Base-by-base conservation (phyloP, 441 rosid species). In the Iberis amara region DNA sequence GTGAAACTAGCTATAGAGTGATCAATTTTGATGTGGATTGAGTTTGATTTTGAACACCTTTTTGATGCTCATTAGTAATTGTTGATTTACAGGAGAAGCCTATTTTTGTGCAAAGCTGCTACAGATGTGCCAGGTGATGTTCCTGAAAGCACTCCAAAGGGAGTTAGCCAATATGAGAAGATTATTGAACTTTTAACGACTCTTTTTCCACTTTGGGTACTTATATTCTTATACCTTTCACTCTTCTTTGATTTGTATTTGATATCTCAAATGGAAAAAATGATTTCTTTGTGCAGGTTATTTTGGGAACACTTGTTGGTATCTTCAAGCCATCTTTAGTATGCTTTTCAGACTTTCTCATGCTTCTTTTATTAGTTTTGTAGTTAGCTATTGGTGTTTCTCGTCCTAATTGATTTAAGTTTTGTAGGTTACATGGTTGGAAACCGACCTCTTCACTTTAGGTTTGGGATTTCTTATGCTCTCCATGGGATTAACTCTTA, bases 391-490 rank as follows among this genome's bases (percentile, higher is more conserved):
- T 43, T 10, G 0, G 6, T 60, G 58, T 37, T 42, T 23, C 38
- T 61, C 6, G 30, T 0, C 33, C 27, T 61, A n/a, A 50, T 43
- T 27, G 53, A 53, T 51, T 13, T 58, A 40, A 51, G 26, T 38
- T 49, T 41, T 56, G 44, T 71, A 87, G 98, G 96, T 90, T 47
- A 85, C 96, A 36, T 90, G 98, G 96, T 68, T 90, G 60, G 81
- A 85, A 72, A 90, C 90, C 10, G 95, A 90, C 58, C 82, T 85
- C 18, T 90, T 87, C 73, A 90, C 98, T 37, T 39, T 81, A 46
- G 89, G 85, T 59, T 72, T 90, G 46, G 98, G 96, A 39, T 87
- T 91, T 66, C 98, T 91, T 50, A 87, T 87, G 98, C 95, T 87
- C 43, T 87, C 98, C 41, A 90, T 90, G 98, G 98, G 95, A 47